Evolutionary conservation across 1,284 basidiomycete species (phyloP).

Genomic region (Veloboletus limbatus): DNA sequence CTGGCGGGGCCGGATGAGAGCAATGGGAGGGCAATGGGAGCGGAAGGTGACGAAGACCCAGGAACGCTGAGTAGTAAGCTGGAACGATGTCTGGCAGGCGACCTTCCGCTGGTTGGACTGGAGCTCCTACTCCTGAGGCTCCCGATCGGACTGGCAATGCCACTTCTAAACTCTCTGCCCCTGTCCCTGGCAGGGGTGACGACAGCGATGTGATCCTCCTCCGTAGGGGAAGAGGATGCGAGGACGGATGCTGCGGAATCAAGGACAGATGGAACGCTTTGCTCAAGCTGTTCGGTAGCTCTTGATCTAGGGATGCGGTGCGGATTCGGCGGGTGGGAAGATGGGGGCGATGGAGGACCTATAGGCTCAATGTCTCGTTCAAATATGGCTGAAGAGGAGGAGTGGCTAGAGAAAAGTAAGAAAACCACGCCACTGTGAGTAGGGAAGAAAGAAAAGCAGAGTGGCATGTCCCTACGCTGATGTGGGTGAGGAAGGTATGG

Average conservation of each 20-base stretch:
- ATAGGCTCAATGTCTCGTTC: constrained; percentile 78
- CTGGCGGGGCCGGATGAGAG: constrained; percentile 27
- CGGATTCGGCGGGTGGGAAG: constrained; percentile 50
- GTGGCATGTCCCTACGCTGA: constrained; percentile 50
- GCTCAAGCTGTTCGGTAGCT: constrained; percentile 66
- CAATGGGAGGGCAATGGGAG: constrained; percentile 17
- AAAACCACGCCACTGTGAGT: constrained; percentile 12
- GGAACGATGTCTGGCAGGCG: constrained; percentile 32
- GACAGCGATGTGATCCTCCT: constrained; percentile 53
- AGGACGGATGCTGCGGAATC: constrained; percentile 71
- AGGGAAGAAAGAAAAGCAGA: constrained; percentile 7
- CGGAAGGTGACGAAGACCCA: constrained; percentile 25
- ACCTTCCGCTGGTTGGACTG: constrained; percentile 37
- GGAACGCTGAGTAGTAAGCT: constrained; percentile 49
- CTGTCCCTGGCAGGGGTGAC: constrained; percentile 48
- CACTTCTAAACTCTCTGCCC: constrained; percentile 41
- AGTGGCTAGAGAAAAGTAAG: constrained; percentile 47
- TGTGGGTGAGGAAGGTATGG: constrained; percentile 73
- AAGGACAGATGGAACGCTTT: constrained; percentile 71
- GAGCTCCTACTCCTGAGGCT: constrained; percentile 65
- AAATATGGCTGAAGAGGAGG: constrained; percentile 77
- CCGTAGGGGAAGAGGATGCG: constrained; percentile 40
- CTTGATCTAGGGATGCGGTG: constrained; percentile 71
- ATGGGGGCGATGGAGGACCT: constrained; percentile 45
- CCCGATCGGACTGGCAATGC: constrained; percentile 63